phyloP scores from a whole-genome alignment of 2,329 filamentous ascomycete species.

The Claviceps quebecensis region DNA sequence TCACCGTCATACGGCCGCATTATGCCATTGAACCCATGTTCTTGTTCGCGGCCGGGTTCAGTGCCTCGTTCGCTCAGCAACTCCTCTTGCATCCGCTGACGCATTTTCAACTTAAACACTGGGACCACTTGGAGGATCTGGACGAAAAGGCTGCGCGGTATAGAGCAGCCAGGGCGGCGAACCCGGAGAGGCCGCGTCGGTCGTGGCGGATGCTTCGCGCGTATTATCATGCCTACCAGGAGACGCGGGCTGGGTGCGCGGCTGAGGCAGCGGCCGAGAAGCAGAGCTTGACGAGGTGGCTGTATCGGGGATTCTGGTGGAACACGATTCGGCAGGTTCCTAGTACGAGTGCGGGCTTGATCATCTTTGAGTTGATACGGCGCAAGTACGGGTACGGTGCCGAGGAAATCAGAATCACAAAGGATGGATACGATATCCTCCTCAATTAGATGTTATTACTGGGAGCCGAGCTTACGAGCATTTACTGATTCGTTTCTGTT shows the following conservation, averaged over 20 bases:
- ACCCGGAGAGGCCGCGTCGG: slow-evolving; percentile 19
- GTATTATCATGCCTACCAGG: slow-evolving; percentile 58
- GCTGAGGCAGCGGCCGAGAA: slow-evolving; percentile 42
- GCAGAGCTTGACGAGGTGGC: slow-evolving; percentile 43
- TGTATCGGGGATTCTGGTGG: slow-evolving; percentile 61
- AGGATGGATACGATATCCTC: slow-evolving; percentile 59
- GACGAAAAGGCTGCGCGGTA: slow-evolving; percentile 44
- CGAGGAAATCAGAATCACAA: slow-evolving; percentile 49
- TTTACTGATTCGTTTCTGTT: too few relatives aligned
- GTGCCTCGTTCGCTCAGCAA: slow-evolving; percentile 56
- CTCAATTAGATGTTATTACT: slow-evolving; percentile 21
- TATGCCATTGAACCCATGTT: slow-evolving; percentile 64
- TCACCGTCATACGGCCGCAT: slow-evolving; percentile 51
- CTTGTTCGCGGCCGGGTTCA: slow-evolving; percentile 52
- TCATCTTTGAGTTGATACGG: slow-evolving; percentile 65
- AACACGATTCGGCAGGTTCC: slow-evolving; percentile 61
- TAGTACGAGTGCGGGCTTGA: slow-evolving; percentile 61
- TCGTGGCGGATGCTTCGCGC: slow-evolving; percentile 43
- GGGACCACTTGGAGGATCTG: slow-evolving; percentile 57
- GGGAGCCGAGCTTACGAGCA: too few relatives aligned
- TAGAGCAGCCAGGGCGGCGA: slow-evolving; percentile 17
- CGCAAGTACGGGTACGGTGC: slow-evolving; percentile 54
- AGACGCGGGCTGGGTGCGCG: slow-evolving; percentile 48
- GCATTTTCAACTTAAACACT: slow-evolving; percentile 58
- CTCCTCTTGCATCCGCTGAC: slow-evolving; percentile 56